Conservation (phyloP, 1,139 yeast species). For the Geotrichum bryndzae region DNA sequence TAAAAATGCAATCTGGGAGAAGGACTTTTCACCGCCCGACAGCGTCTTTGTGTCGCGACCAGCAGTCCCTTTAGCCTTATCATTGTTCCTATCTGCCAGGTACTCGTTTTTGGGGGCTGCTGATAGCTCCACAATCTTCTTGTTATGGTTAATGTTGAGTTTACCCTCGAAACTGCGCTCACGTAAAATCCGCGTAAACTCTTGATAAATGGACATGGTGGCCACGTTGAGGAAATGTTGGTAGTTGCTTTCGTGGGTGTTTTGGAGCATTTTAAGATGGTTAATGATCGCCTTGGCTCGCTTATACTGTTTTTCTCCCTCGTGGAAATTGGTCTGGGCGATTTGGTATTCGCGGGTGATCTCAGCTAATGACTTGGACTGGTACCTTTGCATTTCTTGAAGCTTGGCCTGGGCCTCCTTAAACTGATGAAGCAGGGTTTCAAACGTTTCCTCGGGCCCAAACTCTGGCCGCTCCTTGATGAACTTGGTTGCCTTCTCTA, state of each 20-base stretch:
- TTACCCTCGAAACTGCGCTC: conserved; percentile 70
- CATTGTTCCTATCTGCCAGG: conserved; percentile 18
- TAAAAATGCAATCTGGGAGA: conserved; percentile 81
- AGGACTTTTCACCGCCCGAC: conserved; percentile 96
- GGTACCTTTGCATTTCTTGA: neutral
- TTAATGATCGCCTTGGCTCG: conserved; percentile 36
- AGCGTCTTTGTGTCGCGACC: conserved; percentile 72
- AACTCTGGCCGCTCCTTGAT: neutral
- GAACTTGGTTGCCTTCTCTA: neutral
- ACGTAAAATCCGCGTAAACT: conserved; percentile 28
- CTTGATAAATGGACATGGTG: conserved; percentile 15
- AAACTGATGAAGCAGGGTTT: conserved; percentile 4
- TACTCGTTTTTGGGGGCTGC: conserved; percentile 23
- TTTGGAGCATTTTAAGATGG: conserved; percentile 20
- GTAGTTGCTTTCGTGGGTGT: conserved; percentile 26
- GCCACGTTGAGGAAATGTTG: conserved; percentile 19
- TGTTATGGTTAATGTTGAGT: conserved; percentile 53
- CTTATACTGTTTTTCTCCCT: conserved; percentile 39
- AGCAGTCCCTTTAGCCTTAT: conserved; percentile 52
- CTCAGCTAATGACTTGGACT: neutral
- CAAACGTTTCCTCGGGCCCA: conserved; percentile 10
- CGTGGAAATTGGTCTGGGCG: conserved; percentile 8
- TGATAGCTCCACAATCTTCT: conserved; percentile 33
- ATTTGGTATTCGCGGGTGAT: conserved; percentile 6
- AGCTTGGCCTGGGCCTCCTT: neutral